Conservation (phyloP, 257 asterid genomes). For the Scutellaria minor region DNA sequence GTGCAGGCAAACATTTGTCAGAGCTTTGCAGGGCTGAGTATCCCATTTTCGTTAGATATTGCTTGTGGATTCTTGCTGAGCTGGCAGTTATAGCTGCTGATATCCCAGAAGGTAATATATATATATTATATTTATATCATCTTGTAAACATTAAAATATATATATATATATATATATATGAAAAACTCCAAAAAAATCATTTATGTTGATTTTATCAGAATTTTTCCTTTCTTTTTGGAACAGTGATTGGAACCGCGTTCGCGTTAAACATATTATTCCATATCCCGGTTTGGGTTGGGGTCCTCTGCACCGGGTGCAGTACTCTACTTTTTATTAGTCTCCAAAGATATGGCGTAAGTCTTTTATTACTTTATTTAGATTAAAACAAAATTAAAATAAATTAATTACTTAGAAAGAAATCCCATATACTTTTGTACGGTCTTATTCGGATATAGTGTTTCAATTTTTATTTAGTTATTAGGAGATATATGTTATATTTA, state of each 20-base stretch:
- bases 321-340: constrained; percentile 79
- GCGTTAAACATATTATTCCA: constrained; percentile 79
- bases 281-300: constrained; percentile 91
- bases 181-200: no score
- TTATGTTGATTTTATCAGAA: no score
- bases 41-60: constrained; percentile 62
- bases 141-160: background rate
- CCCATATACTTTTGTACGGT: no score
- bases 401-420: background rate
- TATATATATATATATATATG: no score
- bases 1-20: constrained; percentile 76
- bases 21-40: constrained; percentile 86
- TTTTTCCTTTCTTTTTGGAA: background rate
- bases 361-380: background rate
- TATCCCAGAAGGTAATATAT: constrained; percentile 79
- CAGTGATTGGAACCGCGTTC: constrained; percentile 97
- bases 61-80: constrained; percentile 88
- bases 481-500: no score
- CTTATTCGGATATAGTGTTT: no score
- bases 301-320: constrained; percentile 80
- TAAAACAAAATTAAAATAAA: no score
- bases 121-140: no score
- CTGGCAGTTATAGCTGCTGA: constrained; percentile 93
- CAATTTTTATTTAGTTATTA: no score
- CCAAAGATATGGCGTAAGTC: constrained; percentile 80